Conservation (phyloP, 768 basidiomycete genomes). For the Clitopilus passeckerianus region DNA sequence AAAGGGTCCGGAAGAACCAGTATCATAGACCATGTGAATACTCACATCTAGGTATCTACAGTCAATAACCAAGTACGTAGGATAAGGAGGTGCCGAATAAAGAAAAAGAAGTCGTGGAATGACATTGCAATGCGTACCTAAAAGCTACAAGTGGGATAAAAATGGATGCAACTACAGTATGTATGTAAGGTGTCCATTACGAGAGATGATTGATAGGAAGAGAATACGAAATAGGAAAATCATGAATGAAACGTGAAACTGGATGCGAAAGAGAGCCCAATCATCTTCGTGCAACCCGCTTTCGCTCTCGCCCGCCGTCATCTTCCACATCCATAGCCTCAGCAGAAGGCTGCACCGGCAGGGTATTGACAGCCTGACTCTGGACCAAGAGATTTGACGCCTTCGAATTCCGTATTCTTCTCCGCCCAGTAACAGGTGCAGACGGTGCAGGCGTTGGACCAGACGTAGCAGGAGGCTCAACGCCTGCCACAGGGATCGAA, state of each 20-base stretch:
- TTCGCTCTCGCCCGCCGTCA: conserved; percentile 65
- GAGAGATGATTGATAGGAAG: neutral
- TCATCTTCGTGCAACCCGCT: conserved; percentile 65
- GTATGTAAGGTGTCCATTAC: neutral
- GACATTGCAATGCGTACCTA: neutral
- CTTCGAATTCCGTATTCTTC: conserved; percentile 22
- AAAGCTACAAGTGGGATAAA: neutral
- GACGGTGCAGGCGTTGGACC: conserved; percentile 11
- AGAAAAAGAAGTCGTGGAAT: neutral
- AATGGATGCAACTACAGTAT: neutral
- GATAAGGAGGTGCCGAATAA: neutral
- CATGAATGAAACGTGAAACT: neutral
- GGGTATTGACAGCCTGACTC: conserved; percentile 33
- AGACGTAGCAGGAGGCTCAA: conserved; percentile 18
- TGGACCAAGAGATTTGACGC: conserved; percentile 17
- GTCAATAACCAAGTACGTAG: neutral
- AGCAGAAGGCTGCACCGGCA: conserved; percentile 24
- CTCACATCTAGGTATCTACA: neutral
- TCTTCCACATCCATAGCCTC: conserved; percentile 77
- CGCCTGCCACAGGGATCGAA: conserved; percentile 14
- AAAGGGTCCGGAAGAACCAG: neutral
- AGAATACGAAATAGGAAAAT: neutral
- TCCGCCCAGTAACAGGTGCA: conserved; percentile 56
- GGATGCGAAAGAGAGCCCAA: neutral
- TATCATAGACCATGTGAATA: neutral